Conservation (phyloP, 2,329 filamentous ascomycete species). For the Dryadomyces sulphureus region DNA sequence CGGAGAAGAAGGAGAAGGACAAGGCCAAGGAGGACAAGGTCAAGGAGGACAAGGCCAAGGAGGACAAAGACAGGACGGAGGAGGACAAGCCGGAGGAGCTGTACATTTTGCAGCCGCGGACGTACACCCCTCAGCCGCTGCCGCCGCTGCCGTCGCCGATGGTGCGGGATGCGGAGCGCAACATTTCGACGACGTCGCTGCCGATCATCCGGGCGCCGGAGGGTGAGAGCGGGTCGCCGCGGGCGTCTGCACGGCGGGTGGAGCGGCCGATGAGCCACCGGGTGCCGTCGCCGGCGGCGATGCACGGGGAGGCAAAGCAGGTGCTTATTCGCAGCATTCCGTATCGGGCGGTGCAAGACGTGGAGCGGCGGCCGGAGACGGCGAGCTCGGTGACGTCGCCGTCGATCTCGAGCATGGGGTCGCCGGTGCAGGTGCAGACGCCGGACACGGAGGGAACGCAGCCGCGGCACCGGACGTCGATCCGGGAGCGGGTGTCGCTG, state of each 20-base stretch:
- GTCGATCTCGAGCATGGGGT: neutral
- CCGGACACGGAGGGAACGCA: neutral
- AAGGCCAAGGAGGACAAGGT: neutral
- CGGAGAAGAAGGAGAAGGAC: neutral
- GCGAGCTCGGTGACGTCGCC: neutral
- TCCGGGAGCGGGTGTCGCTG: constrained; percentile 39
- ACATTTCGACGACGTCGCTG: neutral
- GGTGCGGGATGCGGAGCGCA: constrained; percentile 15
- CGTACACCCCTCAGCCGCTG: constrained; percentile 38
- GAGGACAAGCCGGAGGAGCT: too few relatives aligned
- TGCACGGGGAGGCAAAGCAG: neutral
- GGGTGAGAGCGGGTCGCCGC: neutral
- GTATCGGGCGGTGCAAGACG: neutral
- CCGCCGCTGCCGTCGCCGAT: constrained; percentile 33
- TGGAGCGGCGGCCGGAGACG: neutral
- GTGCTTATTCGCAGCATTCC: neutral
- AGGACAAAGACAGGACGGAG: neutral
- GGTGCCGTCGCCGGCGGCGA: neutral
- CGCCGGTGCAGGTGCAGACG: neutral
- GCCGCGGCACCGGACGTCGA: constrained; percentile 23
- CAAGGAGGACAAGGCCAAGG: neutral
- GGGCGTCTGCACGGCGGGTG: neutral
- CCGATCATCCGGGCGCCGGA: neutral
- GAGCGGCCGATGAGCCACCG: neutral
- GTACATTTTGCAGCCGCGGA: constrained; percentile 41